Conservation (phyloP, 2,329 filamentous ascomycete species). For the Calcarisporium arbuscula region DNA sequence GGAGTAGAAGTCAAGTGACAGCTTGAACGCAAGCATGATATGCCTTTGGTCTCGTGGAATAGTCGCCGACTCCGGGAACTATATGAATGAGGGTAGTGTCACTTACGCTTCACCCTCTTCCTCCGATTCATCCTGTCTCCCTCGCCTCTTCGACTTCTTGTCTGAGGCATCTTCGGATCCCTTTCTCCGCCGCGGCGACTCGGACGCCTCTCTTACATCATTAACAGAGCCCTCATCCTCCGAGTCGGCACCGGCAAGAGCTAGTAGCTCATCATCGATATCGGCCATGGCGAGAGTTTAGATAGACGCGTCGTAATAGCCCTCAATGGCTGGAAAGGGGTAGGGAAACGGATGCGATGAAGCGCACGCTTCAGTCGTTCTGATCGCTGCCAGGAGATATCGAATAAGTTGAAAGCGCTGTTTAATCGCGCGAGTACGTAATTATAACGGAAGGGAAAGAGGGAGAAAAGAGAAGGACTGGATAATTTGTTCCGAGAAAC, state of each 20-base stretch:
- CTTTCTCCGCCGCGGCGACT: slow-evolving; percentile 39
- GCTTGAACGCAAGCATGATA: too few species aligned
- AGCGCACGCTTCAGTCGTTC: too few species aligned
- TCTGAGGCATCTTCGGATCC: slow-evolving; percentile 23
- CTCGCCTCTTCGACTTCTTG: slow-evolving; percentile 45
- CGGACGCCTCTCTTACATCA: slow-evolving; percentile 48
- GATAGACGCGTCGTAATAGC: too few species aligned
- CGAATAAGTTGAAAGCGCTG: too few species aligned
- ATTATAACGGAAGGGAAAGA: too few species aligned
- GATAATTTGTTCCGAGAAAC: too few species aligned
- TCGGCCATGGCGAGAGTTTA: slow-evolving; percentile 66
- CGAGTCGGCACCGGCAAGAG: slow-evolving; percentile 75
- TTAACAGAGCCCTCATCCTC: slow-evolving; percentile 51
- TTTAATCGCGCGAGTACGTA: too few species aligned
- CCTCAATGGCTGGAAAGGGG: too few species aligned
- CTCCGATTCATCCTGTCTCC: slow-evolving; percentile 40
- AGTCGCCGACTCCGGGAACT: slow-evolving; percentile 5
- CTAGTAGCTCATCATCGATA: slow-evolving; percentile 88
- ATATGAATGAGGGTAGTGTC: background rate
- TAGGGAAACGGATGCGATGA: slow-evolving; percentile 2
- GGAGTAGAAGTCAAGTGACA: too few species aligned
- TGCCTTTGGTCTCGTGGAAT: too few species aligned
- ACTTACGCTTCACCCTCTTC: slow-evolving; percentile 55
- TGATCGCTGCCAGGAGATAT: too few species aligned
- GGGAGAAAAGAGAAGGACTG: too few species aligned